These are phyloP conservation scores for Strobilomyces dryophilus DNA, from an alignment of 768 basidiomycete species.

Conservation along the genomic window DNA sequence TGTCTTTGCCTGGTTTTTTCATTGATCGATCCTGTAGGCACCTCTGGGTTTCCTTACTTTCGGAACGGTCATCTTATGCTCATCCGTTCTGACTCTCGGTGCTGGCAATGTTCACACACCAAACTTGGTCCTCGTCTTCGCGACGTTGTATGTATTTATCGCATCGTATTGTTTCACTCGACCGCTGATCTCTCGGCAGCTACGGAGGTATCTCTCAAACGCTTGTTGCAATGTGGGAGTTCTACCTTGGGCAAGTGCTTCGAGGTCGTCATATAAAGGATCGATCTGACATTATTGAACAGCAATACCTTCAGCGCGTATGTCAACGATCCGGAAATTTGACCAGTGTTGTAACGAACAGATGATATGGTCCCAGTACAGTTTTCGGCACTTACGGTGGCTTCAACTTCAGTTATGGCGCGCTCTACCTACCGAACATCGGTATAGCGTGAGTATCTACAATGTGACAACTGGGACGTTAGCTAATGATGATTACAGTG, in stretches of 20 bases:
- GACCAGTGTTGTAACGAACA: neutral
- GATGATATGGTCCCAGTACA: slow-evolving; percentile 9
- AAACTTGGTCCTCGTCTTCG: slow-evolving; percentile 27
- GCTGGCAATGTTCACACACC: slow-evolving; percentile 17
- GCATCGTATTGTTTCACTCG: neutral
- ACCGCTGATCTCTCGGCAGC: slow-evolving; percentile 10
- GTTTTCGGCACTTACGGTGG: slow-evolving; percentile 29
- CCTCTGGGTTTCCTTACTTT: slow-evolving; percentile 29
- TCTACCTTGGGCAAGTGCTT: slow-evolving; percentile 26
- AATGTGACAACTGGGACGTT: neutral
- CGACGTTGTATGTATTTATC: slow-evolving; percentile 20
- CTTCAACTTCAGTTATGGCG: slow-evolving; percentile 28
- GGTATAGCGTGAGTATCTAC: slow-evolving; percentile 22
- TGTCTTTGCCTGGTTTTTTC: neutral
- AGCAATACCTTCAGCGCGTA: slow-evolving; percentile 28
- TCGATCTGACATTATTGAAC: slow-evolving; percentile 6
- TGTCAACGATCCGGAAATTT: slow-evolving; percentile 1
- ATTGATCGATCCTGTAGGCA: slow-evolving; percentile 11
- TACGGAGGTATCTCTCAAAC: slow-evolving; percentile 30
- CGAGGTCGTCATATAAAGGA: neutral
- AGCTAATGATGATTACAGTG: slow-evolving; percentile 10
- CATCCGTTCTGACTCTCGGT: slow-evolving; percentile 23
- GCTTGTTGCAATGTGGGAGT: slow-evolving; percentile 30
- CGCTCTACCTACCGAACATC: slow-evolving; percentile 23
- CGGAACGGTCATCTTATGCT: slow-evolving; percentile 29